Conservation (phyloP, 2,329 filamentous ascomycete genomes). For the Neopestalotiopsis sp. region DNA sequence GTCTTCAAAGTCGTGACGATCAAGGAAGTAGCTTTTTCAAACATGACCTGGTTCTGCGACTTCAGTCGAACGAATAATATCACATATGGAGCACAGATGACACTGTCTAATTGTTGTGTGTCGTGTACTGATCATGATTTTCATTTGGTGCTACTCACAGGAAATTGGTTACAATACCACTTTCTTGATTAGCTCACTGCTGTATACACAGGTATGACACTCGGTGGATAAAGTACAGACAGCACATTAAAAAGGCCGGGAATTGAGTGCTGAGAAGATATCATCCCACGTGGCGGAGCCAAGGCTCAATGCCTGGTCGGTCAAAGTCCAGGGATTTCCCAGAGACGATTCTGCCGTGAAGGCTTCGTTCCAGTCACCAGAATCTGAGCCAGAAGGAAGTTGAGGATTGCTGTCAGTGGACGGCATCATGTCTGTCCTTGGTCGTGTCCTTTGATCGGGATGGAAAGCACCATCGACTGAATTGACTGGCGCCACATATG, state of each 20-base stretch:
- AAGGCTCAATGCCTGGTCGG: slow-evolving; percentile 23
- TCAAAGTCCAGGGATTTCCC: slow-evolving; percentile 16
- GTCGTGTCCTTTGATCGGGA: too few relatives aligned
- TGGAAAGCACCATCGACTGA: not conserved
- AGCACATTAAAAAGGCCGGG: slow-evolving; percentile 20
- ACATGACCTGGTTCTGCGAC: too few relatives aligned
- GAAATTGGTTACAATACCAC: not conserved
- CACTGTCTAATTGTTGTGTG: too few relatives aligned
- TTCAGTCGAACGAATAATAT: too few relatives aligned
- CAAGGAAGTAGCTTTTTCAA: too few relatives aligned
- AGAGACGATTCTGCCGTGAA: not conserved
- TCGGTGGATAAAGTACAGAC: too few relatives aligned
- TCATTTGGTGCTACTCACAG: not conserved
- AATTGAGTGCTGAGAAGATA: slow-evolving; percentile 28
- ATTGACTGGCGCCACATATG: not conserved
- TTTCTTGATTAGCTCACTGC: too few relatives aligned
- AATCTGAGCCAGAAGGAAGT: not conserved
- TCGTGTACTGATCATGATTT: too few relatives aligned
- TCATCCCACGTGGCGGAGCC: slow-evolving; percentile 27
- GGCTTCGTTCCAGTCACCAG: not conserved
- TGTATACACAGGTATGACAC: too few relatives aligned
- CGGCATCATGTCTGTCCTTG: not conserved
- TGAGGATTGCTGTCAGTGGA: not conserved
- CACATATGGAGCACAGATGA: too few relatives aligned
- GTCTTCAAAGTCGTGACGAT: too few relatives aligned